Conservation (phyloP, 140 eudicot genomes). For the Erigeron philadelphicus region DNA sequence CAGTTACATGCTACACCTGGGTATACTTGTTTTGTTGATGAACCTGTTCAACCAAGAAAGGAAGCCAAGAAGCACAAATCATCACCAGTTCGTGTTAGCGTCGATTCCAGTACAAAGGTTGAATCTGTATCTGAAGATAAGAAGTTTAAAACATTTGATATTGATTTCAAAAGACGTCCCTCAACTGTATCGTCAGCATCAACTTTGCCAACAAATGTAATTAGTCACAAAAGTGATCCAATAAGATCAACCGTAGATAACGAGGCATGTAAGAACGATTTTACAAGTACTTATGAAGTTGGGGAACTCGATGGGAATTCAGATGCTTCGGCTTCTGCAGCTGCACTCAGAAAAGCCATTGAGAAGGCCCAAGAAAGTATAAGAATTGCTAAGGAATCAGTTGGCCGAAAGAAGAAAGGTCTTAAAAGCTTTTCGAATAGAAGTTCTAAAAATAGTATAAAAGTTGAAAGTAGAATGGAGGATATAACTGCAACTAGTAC, state of each 20-base stretch:
- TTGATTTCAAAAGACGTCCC: conserved; percentile 27
- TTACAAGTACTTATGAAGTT: conserved; percentile 33
- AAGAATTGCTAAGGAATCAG: conserved; percentile 70
- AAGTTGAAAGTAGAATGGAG: conserved; percentile 26
- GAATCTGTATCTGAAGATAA: conserved; percentile 32
- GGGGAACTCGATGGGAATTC: conserved; percentile 76
- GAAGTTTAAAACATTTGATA: conserved; percentile 25
- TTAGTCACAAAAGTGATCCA: conserved; percentile 22
- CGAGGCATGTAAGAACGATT: conserved; percentile 22
- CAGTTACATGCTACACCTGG: conserved; percentile 60
- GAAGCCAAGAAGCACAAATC: conserved; percentile 29
- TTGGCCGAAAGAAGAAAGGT: conserved; percentile 68
- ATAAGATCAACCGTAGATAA: conserved; percentile 27
- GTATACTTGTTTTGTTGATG: conserved; percentile 60
- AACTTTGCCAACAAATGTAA: conserved; percentile 21
- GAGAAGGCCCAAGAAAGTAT: conserved; percentile 94
- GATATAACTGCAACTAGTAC: conserved; percentile 5
- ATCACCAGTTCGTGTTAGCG: conserved; percentile 25
- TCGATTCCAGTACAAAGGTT: conserved; percentile 25
- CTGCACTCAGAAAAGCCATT: conserved; percentile 71
- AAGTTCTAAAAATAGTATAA: conserved; percentile 28
- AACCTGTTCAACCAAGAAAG: conserved; percentile 34
- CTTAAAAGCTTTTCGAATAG: conserved; percentile 38
- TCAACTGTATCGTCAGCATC: conserved; percentile 30
- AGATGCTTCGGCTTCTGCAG: conserved; percentile 72